Evolutionary conservation across 1,139 yeast genomes (phyloP).

Genomic region (Yamadazyma dushanensis): DNA sequence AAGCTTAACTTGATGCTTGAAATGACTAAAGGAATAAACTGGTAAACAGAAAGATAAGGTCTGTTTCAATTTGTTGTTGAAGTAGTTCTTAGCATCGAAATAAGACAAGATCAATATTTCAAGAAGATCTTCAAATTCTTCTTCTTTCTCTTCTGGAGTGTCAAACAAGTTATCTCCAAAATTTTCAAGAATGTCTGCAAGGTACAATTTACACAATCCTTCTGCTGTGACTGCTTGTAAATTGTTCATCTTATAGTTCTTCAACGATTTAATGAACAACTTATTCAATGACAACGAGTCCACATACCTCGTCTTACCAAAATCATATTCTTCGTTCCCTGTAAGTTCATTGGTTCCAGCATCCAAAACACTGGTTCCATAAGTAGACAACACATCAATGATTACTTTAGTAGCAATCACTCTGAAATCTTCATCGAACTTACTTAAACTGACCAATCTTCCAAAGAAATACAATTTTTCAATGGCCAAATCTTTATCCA

Average conservation of each 20-base stretch:
- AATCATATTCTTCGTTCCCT: conserved; percentile 10
- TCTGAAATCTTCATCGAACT: conserved; percentile 55
- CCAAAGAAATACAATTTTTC: conserved; percentile 63
- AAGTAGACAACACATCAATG: conserved; percentile 75
- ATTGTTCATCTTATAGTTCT: conserved; percentile 56
- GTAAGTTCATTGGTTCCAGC: conserved; percentile 19
- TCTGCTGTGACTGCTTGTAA: conserved; percentile 84
- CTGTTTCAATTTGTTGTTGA: conserved; percentile 72
- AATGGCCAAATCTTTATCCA: conserved; percentile 65
- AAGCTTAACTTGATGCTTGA: conserved; percentile 68
- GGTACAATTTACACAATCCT: conserved; percentile 78
- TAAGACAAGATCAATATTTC: conserved; percentile 73
- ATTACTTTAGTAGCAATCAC: conserved; percentile 66
- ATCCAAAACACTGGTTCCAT: conserved; percentile 69
- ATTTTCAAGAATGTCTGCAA: conserved; percentile 64
- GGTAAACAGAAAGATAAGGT: conserved; percentile 88
- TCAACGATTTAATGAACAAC: conserved; percentile 66
- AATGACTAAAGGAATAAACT: conserved; percentile 81
- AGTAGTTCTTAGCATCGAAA: conserved; percentile 65
- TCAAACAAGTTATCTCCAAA: conserved; percentile 15
- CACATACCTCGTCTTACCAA: conserved; percentile 45
- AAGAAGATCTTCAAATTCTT: conserved; percentile 43
- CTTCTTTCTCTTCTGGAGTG: conserved; percentile 17
- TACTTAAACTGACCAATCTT: conserved; percentile 54
- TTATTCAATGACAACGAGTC: conserved; percentile 63